Percentiles rank a stretch among this genome's conserved stretches.
These are phyloP conservation scores for Mortierella sp. DNA, from an alignment of 371 early-diverging fungal genomes.

Conservation along the genomic window DNA sequence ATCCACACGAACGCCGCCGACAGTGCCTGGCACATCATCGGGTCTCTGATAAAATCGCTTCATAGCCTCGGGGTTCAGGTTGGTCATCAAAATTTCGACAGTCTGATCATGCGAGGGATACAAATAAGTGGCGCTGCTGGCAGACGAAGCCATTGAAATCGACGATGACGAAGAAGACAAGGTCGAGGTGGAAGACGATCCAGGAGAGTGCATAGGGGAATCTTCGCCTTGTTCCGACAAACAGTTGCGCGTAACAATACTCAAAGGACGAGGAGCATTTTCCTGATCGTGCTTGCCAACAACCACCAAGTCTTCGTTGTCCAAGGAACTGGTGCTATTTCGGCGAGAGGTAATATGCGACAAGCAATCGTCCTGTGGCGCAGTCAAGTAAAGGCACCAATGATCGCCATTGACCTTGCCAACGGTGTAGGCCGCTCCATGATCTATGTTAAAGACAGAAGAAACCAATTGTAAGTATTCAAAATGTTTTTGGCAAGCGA, in stretches of 20 bases:
- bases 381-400: slow-evolving; percentile 93
- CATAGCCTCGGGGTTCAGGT: slow-evolving; percentile 81
- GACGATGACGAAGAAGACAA: slow-evolving; percentile 51
- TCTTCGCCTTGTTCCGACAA: slow-evolving; percentile 9
- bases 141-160: slow-evolving; percentile 48
- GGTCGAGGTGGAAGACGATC: slow-evolving; percentile 39
- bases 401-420: slow-evolving; percentile 95
- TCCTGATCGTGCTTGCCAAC: slow-evolving; percentile 26
- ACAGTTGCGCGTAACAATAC: slow-evolving; percentile 29
- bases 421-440: slow-evolving; percentile 89
- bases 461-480: slow-evolving; percentile 6
- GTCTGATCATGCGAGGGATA: slow-evolving; percentile 81
- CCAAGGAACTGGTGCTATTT: slow-evolving; percentile 33
- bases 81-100: slow-evolving; percentile 95
- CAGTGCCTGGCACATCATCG: slow-evolving; percentile 63
- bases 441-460: slow-evolving; percentile 55
- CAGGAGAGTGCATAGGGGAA: slow-evolving; percentile 31
- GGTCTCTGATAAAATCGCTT: slow-evolving; percentile 71
- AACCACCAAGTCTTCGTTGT: slow-evolving; percentile 24
- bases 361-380: slow-evolving; percentile 68
- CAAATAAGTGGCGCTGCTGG: slow-evolving; percentile 55
- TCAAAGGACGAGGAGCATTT: slow-evolving; percentile 20
- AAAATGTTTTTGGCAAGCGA: background rate
- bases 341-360: slow-evolving; percentile 44
- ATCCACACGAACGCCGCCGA: slow-evolving; percentile 75